Conservation (phyloP, 2,329 filamentous ascomycete genomes). For the Cladosporium colombiae region DNA sequence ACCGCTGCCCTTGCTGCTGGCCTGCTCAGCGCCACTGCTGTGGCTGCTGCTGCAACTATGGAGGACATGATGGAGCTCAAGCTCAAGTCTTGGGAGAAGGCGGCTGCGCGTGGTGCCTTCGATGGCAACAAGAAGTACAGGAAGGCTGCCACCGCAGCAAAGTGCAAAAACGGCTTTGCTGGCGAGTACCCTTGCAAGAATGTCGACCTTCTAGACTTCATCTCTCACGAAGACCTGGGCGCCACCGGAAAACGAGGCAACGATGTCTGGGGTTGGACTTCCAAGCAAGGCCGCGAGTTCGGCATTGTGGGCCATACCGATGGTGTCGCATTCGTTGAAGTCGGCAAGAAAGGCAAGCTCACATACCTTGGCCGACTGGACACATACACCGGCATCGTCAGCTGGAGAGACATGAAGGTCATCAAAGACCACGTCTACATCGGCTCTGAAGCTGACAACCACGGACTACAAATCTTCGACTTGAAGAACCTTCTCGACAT, state of each 20-base stretch:
- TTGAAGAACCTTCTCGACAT: constrained; percentile 41
- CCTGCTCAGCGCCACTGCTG: constrained; percentile 16
- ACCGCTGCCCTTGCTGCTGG: constrained; percentile 18
- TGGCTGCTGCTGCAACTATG: constrained; percentile 16
- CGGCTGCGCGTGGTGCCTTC: constrained; percentile 14
- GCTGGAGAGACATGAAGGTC: constrained; percentile 43
- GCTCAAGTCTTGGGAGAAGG: constrained; percentile 12
- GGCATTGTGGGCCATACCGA: constrained; percentile 51
- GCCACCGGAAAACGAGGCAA: constrained; percentile 39
- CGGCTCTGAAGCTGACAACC: constrained; percentile 45
- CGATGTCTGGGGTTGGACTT: constrained; percentile 53
- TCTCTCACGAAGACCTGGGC: constrained; percentile 43
- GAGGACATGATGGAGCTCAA: constrained; percentile 19
- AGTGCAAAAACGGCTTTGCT: constrained; percentile 42
- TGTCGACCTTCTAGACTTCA: constrained; percentile 43
- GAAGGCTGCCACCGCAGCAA: constrained; percentile 23
- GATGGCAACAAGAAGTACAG: constrained; percentile 20
- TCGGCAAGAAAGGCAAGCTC: constrained; percentile 49
- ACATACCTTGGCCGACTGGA: constrained; percentile 51
- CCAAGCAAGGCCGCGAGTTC: constrained; percentile 52
- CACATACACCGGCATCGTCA: constrained; percentile 40
- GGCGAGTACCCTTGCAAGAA: constrained; percentile 38
- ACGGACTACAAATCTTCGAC: constrained; percentile 56
- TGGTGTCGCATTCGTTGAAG: constrained; percentile 54
- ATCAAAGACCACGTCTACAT: constrained; percentile 45